Evolutionary conservation across 2,329 filamentous ascomycete species (phyloP).

Genomic region (Exophiala calicioides): DNA sequence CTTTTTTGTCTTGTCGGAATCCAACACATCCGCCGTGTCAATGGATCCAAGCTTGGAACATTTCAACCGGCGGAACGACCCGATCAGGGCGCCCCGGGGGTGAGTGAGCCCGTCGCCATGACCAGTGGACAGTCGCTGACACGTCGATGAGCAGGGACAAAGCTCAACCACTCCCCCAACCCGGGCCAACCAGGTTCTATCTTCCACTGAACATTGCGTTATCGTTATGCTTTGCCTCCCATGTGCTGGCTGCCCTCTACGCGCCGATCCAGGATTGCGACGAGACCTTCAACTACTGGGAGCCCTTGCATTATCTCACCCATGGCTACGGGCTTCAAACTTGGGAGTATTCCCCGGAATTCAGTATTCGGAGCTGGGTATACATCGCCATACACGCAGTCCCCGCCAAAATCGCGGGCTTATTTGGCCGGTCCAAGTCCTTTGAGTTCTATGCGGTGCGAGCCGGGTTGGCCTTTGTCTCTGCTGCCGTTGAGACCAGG

Average conservation of each 20-base stretch:
- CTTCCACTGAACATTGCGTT: slow-evolving; percentile 75
- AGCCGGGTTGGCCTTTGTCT: slow-evolving; percentile 70
- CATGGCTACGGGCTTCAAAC: slow-evolving; percentile 94
- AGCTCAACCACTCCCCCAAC: slow-evolving; percentile 42
- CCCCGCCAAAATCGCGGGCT: slow-evolving; percentile 65
- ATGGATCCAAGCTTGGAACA: slow-evolving; percentile 19
- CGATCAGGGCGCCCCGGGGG: slow-evolving; percentile 14
- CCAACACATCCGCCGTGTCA: too few species aligned
- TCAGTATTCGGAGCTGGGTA: slow-evolving; percentile 91
- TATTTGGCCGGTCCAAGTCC: slow-evolving; percentile 53
- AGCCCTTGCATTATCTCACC: slow-evolving; percentile 89
- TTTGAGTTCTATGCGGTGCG: slow-evolving; percentile 86
- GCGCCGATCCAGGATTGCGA: slow-evolving; percentile 97
- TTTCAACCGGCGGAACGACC: slow-evolving; percentile 15
- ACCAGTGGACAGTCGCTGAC: too few species aligned
- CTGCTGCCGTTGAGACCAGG: slow-evolving; percentile 78
- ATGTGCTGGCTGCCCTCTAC: slow-evolving; percentile 73
- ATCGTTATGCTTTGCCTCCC: slow-evolving; percentile 74
- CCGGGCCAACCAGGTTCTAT: slow-evolving; percentile 52
- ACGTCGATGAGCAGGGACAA: slow-evolving; percentile 10
- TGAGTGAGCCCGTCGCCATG: too few species aligned
- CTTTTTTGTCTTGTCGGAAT: background rate
- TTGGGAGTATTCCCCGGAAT: slow-evolving; percentile 97
- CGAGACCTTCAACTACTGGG: slow-evolving; percentile 99
- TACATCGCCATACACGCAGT: slow-evolving; percentile 80